phyloP scores from a whole-genome alignment of 371 early-diverging fungal species.

The Mortierella sp. region DNA sequence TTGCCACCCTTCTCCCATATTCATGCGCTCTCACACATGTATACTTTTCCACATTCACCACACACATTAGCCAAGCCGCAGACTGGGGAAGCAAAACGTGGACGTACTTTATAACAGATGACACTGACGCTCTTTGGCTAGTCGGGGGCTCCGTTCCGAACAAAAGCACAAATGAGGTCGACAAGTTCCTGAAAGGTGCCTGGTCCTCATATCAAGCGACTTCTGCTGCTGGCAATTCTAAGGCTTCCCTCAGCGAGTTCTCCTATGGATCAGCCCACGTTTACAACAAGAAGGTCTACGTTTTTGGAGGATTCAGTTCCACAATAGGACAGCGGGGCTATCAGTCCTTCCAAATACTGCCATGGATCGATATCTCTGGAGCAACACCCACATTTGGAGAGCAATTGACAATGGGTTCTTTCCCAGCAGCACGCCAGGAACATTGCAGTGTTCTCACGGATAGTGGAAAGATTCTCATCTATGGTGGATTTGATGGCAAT shows the following conservation, averaged over 20 bases:
- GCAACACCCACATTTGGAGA: constrained; percentile 11
- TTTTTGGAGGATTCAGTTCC: constrained; percentile 43
- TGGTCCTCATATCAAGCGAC: constrained; percentile 9
- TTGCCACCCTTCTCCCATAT: too few relatives aligned
- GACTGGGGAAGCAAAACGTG: constrained; percentile 18
- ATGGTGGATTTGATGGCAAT: constrained; percentile 37
- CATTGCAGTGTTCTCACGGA: constrained; percentile 44
- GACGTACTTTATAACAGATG: constrained; percentile 24
- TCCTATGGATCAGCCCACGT: constrained; percentile 26
- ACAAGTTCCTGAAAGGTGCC: constrained; percentile 18
- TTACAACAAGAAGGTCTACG: constrained; percentile 24
- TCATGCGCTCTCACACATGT: background rate
- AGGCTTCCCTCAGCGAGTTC: constrained; percentile 12
- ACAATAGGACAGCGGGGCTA: constrained; percentile 22
- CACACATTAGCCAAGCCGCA: constrained; percentile 28
- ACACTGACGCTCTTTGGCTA: constrained; percentile 23
- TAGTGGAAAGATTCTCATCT: constrained; percentile 32
- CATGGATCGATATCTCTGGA: constrained; percentile 21
- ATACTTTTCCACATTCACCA: background rate
- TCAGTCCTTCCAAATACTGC: constrained; percentile 38
- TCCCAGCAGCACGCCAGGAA: constrained; percentile 36
- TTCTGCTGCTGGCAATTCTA: background rate
- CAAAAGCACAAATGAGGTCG: constrained; percentile 27
- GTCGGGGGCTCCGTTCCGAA: constrained; percentile 26
- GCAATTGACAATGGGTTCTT: constrained; percentile 29